Conservation (phyloP, 73 alveolate species). For the Paramecium sexaurelia region DNA sequence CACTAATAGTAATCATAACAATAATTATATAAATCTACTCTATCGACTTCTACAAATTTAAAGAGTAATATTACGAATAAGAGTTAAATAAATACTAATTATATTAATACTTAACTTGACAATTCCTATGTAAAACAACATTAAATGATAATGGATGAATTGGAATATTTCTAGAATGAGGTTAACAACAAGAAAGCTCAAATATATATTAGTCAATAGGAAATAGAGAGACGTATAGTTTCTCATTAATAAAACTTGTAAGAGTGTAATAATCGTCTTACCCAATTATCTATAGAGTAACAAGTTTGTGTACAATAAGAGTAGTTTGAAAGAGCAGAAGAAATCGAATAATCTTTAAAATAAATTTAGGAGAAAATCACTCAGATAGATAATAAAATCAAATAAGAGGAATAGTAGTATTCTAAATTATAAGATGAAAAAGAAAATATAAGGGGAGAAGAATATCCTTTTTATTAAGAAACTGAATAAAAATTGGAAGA, state of each 20-base stretch:
- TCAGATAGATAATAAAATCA: not conserved
- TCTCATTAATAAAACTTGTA: not conserved
- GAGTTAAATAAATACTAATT: not conserved
- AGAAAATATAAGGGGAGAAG: constrained; percentile 49
- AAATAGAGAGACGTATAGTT: not conserved
- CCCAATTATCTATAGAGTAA: constrained; percentile 17
- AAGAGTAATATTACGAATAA: not conserved
- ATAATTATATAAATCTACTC: not conserved
- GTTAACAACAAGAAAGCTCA: constrained; percentile 9
- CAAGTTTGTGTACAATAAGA: constrained; percentile 9
- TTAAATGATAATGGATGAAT: constrained; percentile 36
- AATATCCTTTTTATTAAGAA: constrained; percentile 47
- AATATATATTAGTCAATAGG: not conserved
- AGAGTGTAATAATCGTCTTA: not conserved
- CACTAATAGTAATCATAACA: not conserved
- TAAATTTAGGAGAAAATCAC: not conserved
- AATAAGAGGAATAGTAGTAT: not conserved
- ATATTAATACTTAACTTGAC: not conserved
- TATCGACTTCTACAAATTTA: not conserved
- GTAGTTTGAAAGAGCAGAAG: constrained; percentile 46
- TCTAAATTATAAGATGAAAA: constrained; percentile 25
- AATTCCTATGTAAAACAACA: constrained; percentile 41
- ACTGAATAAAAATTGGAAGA: constrained; percentile 29
- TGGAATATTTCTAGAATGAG: not conserved
- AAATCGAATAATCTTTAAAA: constrained; percentile 2